phyloP scores from a whole-genome alignment of 2,329 filamentous ascomycete species.

The Alternaria viburni region DNA sequence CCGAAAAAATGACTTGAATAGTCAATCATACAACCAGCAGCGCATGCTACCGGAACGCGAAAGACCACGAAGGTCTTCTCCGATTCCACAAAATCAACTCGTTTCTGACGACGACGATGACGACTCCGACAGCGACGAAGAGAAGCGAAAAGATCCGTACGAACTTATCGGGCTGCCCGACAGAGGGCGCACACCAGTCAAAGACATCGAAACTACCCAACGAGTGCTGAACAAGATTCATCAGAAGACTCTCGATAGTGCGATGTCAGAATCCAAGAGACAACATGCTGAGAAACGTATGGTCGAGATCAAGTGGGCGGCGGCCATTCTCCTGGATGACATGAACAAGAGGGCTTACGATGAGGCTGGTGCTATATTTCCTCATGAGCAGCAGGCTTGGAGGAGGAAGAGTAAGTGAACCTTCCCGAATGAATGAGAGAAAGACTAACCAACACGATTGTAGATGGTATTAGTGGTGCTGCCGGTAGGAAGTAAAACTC shows the following conservation, averaged over 20 bases:
- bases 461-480: neutral
- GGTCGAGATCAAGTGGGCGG: constrained; percentile 6
- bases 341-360: constrained; percentile 9
- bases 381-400: constrained; percentile 1
- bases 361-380: neutral
- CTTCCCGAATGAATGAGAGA: neutral
- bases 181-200: neutral
- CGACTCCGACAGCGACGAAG: neutral
- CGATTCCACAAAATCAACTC: neutral
- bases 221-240: neutral
- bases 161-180: neutral
- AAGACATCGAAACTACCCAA: neutral
- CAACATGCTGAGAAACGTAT: neutral
- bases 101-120: neutral
- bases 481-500: neutral
- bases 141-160: neutral
- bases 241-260: neutral
- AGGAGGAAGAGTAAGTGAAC: constrained; percentile 4
- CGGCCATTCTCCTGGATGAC: constrained; percentile 1
- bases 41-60: neutral
- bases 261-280: neutral
- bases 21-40: neutral
- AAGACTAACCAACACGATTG: neutral
- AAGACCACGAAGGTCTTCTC: neutral
- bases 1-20: neutral